Evolutionary conservation across 257 asterid genomes (phyloP).

Genomic region (Salvia splendens): DNA sequence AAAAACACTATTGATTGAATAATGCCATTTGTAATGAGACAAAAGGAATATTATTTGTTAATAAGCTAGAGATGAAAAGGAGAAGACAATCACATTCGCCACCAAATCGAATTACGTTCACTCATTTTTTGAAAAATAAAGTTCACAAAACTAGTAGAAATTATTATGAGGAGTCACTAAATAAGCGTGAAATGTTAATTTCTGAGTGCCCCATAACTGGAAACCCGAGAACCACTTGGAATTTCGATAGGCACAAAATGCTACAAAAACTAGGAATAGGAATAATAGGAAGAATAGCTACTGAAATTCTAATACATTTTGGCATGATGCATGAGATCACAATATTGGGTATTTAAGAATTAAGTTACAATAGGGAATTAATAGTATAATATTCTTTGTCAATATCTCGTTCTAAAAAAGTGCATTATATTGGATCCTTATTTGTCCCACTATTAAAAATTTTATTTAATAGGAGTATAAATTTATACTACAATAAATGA

Average conservation of each 20-base stretch:
- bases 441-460: no score
- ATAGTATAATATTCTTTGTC: no score
- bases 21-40: no score
- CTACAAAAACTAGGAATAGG: background rate
- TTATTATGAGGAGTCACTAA: conserved; percentile 17
- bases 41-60: no score
- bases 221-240: conserved; percentile 32
- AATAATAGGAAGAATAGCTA: background rate
- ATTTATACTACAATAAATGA: no score
- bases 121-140: no score
- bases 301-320: background rate
- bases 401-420: no score
- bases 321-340: conserved; percentile 30
- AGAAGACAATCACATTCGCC: background rate
- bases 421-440: no score
- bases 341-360: background rate
- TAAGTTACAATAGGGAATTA: no score
- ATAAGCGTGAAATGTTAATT: conserved; percentile 28
- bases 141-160: background rate
- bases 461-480: no score
- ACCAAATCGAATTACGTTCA: background rate
- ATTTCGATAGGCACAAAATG: conserved; percentile 23
- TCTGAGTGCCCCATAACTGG: background rate
- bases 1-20: no score
- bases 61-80: background rate